phyloP scores from a whole-genome alignment of 208 protist genomes.

The Plasmodiophora brassicae region DNA sequence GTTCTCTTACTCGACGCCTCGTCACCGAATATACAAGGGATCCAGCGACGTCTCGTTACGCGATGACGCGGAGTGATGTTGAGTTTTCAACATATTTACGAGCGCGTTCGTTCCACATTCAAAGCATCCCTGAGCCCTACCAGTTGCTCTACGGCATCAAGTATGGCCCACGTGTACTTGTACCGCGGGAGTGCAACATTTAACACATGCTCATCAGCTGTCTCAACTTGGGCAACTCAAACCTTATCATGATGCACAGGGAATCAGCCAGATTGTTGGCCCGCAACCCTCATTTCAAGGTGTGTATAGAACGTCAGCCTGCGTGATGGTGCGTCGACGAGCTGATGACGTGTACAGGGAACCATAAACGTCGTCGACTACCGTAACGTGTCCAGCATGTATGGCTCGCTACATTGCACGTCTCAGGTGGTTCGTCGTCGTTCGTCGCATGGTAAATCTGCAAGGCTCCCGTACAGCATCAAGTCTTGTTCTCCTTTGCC shows the following conservation, averaged over 20 bases:
- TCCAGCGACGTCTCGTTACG: neutral
- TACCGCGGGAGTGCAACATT: neutral
- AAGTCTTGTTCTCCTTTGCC: no score
- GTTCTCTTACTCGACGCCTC: neutral
- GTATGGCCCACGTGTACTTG: neutral
- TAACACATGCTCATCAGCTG: neutral
- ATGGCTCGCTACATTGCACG: constrained; percentile 6
- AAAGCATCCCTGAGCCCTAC: neutral
- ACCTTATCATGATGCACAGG: constrained; percentile 19
- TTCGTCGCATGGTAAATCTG: neutral
- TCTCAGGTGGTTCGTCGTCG: neutral
- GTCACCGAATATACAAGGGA: neutral
- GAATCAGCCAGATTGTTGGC: neutral
- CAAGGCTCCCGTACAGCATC: neutral
- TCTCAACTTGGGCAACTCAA: constrained; percentile 18
- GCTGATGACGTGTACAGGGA: no score
- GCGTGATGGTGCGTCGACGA: no score
- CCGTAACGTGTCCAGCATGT: neutral
- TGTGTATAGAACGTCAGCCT: no score
- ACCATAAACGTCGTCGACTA: constrained; percentile 9
- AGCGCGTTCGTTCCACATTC: neutral
- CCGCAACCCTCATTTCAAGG: constrained; percentile 14
- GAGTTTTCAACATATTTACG: constrained; percentile 10
- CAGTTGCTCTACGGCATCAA: constrained; percentile 6
- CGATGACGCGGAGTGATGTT: neutral